Conservation (phyloP, 768 basidiomycete species). For the Porpolomopsis calyptriformis region DNA sequence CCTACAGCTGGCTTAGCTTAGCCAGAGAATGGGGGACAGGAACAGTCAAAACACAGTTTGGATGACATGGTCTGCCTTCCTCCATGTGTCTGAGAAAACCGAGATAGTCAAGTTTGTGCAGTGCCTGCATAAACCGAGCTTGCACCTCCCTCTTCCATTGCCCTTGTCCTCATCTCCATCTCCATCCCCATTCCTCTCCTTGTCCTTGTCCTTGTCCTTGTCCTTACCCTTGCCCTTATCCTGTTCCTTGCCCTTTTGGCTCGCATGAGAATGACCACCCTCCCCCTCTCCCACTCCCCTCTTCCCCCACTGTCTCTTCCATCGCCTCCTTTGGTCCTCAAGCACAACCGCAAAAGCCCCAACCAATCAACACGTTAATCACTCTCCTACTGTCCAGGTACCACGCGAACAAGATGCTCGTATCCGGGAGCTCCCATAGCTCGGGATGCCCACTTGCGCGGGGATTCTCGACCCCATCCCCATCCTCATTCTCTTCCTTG, state of each 20-base stretch:
- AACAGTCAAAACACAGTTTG: slow-evolving; percentile 57
- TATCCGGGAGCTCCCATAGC: slow-evolving; percentile 57
- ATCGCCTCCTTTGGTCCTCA: slow-evolving; percentile 40
- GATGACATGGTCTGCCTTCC: slow-evolving; percentile 69
- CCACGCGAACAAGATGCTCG: slow-evolving; percentile 62
- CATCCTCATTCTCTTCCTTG: slow-evolving; percentile 14
- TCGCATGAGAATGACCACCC: too few species aligned
- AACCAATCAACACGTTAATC: slow-evolving; percentile 87
- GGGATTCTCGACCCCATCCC: too few species aligned
- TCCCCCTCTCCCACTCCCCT: not conserved
- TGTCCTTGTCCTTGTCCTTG: slow-evolving; percentile 21
- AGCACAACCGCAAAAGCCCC: slow-evolving; percentile 59
- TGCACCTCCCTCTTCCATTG: slow-evolving; percentile 56
- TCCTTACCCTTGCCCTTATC: slow-evolving; percentile 13
- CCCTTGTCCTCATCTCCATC: slow-evolving; percentile 29
- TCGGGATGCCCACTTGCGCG: too few species aligned
- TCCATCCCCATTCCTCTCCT: slow-evolving; percentile 21
- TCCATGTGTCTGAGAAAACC: slow-evolving; percentile 70
- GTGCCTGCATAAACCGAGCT: slow-evolving; percentile 65
- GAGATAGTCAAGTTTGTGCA: slow-evolving; percentile 75
- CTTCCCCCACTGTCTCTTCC: slow-evolving; percentile 11
- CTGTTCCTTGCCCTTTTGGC: too few species aligned
- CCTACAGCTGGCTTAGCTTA: too few species aligned
- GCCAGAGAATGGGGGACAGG: too few species aligned
- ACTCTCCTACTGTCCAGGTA: slow-evolving; percentile 72